Percentiles rank a stretch among this genome's conserved stretches.
Evolutionary conservation across 1,284 basidiomycete species (phyloP).

Genomic region (Apiotrichum gracile): DNA sequence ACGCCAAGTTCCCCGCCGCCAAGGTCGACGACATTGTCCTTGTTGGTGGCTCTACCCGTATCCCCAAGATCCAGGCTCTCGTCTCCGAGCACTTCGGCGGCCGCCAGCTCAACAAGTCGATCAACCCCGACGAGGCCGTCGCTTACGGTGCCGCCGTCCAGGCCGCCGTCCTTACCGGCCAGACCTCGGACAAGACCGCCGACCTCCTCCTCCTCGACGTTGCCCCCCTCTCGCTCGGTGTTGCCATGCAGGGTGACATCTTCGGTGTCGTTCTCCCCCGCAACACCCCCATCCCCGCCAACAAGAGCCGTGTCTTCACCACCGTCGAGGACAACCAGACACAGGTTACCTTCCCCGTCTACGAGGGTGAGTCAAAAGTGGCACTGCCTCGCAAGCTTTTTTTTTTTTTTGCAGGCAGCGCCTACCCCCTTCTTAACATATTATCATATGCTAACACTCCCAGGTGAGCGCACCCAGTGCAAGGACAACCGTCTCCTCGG

Average conservation of each 20-base stretch:
- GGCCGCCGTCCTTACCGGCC: constrained; percentile 90
- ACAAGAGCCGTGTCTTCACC: constrained; percentile 93
- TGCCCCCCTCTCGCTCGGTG: constrained; percentile 91
- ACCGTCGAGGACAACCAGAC: constrained; percentile 99
- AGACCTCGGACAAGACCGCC: constrained; percentile 92
- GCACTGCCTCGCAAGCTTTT: no score
- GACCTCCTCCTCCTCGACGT: constrained; percentile 94
- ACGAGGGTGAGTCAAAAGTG: constrained; percentile 71
- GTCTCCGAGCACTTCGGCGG: constrained; percentile 98
- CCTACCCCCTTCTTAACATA: no score
- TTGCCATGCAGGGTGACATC: constrained; percentile 96
- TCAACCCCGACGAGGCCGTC: constrained; percentile 93
- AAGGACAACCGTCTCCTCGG: constrained; percentile 94
- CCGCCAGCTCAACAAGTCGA: constrained; percentile 96
- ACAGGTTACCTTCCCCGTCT: constrained; percentile 94
- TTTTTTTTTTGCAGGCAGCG: no score
- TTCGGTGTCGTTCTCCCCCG: constrained; percentile 87
- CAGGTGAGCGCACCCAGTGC: constrained; percentile 83
- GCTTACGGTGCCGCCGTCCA: constrained; percentile 96
- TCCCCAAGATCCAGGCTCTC: constrained; percentile 96
- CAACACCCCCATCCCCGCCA: constrained; percentile 95
- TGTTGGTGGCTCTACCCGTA: constrained; percentile 99
- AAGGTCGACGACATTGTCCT: constrained; percentile 99
- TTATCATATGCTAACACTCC: not conserved
- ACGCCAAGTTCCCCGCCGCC: constrained; percentile 93